Evolutionary conservation across 495 filamentous ascomycete species (phyloP).

Genomic region (Penicillium lividum): DNA sequence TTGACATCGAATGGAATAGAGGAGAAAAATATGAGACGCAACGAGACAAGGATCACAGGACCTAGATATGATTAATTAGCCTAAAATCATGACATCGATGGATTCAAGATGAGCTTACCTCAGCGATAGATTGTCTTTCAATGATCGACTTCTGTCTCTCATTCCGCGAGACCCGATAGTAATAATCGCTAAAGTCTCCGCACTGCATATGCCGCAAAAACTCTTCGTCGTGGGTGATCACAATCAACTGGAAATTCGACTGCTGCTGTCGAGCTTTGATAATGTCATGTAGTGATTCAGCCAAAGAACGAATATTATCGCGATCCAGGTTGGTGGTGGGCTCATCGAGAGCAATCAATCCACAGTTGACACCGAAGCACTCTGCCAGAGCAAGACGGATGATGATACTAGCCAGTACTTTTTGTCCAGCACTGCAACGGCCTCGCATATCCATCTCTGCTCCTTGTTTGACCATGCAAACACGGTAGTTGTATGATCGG

Average conservation of each 20-base stretch:
- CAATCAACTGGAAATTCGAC: slow-evolving; percentile 94
- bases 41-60: slow-evolving; percentile 15
- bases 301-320: slow-evolving; percentile 90
- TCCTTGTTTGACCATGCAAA: slow-evolving; percentile 96
- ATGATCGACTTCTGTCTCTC: slow-evolving; percentile 87
- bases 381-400: slow-evolving; percentile 96
- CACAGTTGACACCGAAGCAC: slow-evolving; percentile 95
- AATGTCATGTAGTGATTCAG: slow-evolving; percentile 80
- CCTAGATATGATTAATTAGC: slow-evolving; percentile 23
- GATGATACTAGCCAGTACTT: slow-evolving; percentile 95
- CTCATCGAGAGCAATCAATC: slow-evolving; percentile 95
- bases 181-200: slow-evolving; percentile 90
- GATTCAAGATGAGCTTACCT: slow-evolving; percentile 39
- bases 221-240: slow-evolving; percentile 99
- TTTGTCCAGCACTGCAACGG: slow-evolving; percentile 93
- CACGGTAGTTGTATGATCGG: slow-evolving; percentile 93
- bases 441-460: slow-evolving; percentile 99
- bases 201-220: slow-evolving; percentile 93
- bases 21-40: background rate
- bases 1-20: background rate
- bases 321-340: slow-evolving; percentile 96
- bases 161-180: slow-evolving; percentile 81
- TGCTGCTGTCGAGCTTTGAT: slow-evolving; percentile 82
- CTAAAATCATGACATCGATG: background rate
- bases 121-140: slow-evolving; percentile 65